Base-by-base conservation (phyloP, 1,284 basidiomycete species). In the Meripilus lineatus region DNA sequence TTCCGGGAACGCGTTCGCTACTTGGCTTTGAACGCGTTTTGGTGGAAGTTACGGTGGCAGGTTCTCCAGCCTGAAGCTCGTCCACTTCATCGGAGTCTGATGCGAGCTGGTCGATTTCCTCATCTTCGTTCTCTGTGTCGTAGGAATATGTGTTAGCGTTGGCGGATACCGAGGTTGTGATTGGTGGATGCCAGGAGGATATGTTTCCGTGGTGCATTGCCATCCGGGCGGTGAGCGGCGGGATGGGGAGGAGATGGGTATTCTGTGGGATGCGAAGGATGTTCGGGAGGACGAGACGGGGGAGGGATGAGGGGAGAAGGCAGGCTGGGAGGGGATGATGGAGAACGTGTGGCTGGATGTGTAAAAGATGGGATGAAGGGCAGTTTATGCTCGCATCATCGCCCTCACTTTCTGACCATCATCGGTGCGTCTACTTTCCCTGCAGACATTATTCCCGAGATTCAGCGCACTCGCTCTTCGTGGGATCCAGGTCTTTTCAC, bases 51-150 rank as follows among this genome's bases (percentile, higher is more conserved):
- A 45, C 53, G n/a, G 50, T 49, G 32, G 50, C 48, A n/a, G n/a
- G n/a, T n/a, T n/a, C n/a, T n/a, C n/a, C n/a, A 4, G 47, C 56
- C 47, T 22, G 54, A n/a, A 48, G 64, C 54, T 54, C 70, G 45
- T 77, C 71, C 28, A 65, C 52, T 5, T 56, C 61, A 38, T 64
- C 65, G 17, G 65, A 66, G 55, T 83, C 84, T 13, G 82, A 84
- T 56, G 77, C 79, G 17, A 87, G 75, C 58, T 87, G 77, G 67
- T 78, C 77, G 45, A 75, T 63, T 49, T 78, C 77, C 35, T 72
- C 75, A 20, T 77, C 74, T 38, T 67, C 69, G 37, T 64, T 38
- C 8, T 57, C 57, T n/a, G 50, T 51, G 8, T 57, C 54, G 40
- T 49, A 42, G 28, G 48, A 53, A 24, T 48, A 52, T 32, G 55